Base-by-base conservation (phyloP, 106 monocot species). In the Phalaenopsis equestris region DNA sequence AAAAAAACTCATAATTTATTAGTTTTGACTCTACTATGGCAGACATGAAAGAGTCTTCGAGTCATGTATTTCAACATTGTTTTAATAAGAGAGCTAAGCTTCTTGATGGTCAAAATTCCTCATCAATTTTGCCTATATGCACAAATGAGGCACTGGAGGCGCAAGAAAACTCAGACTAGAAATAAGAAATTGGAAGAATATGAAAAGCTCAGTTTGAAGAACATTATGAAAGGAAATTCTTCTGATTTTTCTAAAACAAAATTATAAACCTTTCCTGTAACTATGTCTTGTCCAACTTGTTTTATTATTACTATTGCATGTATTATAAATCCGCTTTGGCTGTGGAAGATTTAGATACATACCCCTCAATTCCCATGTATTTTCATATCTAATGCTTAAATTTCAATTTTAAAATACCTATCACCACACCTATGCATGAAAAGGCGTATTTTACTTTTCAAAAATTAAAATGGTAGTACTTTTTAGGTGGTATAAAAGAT, bases 131-230 rank as follows among this genome's bases (percentile, higher is more conserved):
- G 76, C 90, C 93, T 84, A 90, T 93, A 95, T 90, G 93, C 95
- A 61, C 91, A 91, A 41, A 87, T 94, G 90, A 93, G 90, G 86
- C 88, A 84, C 67, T 93, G 89, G 93, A 77, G 91, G 67, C 88
- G 87, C 58, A 93, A 87, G 85, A 92, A 96, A 81, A 88, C 96
- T 72, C 86, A 86, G 78, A 90, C 84, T 86, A 83, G 83, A 17
- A 95, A 99, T 72, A 86, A 84, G 61, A 99, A 93, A 78, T 88
- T 92, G 92, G 87, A 94, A 84, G 93, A 88, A 56, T 91, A 90
- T 81, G 87, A 95, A 57, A 68, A 84, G 23, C 56, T 75, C 42
- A 91, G 84, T 82, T 87, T 99, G 84, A 99, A 90, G 84, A 90
- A 90, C 83, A 95, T 99, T 11, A 91, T 95, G 95, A 95, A 83